phyloP scores from a whole-genome alignment of 2,329 filamentous ascomycete species.

The Aspergillus chevalieri region DNA sequence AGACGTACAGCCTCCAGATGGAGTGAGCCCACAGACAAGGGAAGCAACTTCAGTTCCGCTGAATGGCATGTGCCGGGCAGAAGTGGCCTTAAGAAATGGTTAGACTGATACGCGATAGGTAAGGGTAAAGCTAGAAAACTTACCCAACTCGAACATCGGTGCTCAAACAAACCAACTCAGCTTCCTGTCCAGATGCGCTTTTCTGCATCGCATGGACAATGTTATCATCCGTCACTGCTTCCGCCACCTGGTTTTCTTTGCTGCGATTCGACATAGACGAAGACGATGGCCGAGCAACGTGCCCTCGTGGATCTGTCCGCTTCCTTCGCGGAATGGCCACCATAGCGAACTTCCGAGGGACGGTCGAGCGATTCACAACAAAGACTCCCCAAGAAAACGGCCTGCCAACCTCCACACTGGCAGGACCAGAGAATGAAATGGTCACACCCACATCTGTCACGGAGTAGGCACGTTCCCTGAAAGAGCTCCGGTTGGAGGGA shows the following conservation, averaged over 20 bases:
- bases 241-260: constrained; percentile 37
- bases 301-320: constrained; percentile 34
- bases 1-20: constrained; percentile 49
- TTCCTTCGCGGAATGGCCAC: constrained; percentile 47
- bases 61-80: constrained; percentile 52
- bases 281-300: constrained; percentile 40
- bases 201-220: constrained; percentile 51
- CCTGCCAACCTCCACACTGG: constrained; percentile 44
- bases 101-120: neutral
- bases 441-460: constrained; percentile 44
- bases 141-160: constrained; percentile 55
- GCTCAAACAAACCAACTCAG: constrained; percentile 51
- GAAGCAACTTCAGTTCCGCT: constrained; percentile 50
- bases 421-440: constrained; percentile 51
- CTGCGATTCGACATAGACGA: constrained; percentile 35
- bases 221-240: constrained; percentile 53
- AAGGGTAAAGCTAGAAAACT: constrained; percentile 18
- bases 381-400: constrained; percentile 53
- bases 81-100: constrained; percentile 39
- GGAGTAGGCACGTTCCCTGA: constrained; percentile 33
- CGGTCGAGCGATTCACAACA: constrained; percentile 53
- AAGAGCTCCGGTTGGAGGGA: constrained; percentile 25
- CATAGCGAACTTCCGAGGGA: constrained; percentile 49
- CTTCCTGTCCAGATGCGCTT: constrained; percentile 43
- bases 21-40: constrained; percentile 46